phyloP scores from a whole-genome alignment of 495 filamentous ascomycete species.

The Thermothielavioides terrestris region DNA sequence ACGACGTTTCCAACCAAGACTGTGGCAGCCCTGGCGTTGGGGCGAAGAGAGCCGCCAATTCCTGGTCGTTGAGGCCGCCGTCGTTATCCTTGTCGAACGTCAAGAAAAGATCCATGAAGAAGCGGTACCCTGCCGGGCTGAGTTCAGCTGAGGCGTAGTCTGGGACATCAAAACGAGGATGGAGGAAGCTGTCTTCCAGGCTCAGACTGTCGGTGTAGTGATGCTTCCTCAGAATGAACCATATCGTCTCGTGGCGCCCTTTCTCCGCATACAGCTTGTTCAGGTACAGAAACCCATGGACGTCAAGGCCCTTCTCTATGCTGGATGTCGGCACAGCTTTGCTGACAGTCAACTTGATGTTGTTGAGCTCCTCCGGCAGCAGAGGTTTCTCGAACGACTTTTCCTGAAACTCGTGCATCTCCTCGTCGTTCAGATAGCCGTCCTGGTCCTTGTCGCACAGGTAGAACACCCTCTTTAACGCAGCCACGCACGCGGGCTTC shows the following conservation, averaged over 20 bases:
- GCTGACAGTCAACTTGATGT: constrained; percentile 77
- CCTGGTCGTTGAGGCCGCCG: constrained; percentile 77
- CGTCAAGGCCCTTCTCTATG: constrained; percentile 64
- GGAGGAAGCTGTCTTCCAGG: constrained; percentile 82
- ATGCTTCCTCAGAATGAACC: constrained; percentile 91
- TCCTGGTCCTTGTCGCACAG: constrained; percentile 94
- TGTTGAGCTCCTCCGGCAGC: constrained; percentile 65
- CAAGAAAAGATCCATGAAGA: constrained; percentile 94
- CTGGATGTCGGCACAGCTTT: constrained; percentile 56
- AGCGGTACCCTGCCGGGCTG: constrained; percentile 88
- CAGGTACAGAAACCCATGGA: constrained; percentile 72
- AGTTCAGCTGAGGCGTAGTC: constrained; percentile 86
- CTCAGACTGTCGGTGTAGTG: constrained; percentile 93
- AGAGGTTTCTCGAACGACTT: constrained; percentile 86
- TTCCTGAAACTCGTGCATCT: constrained; percentile 82
- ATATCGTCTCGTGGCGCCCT: constrained; percentile 95
- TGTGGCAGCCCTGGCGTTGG: constrained; percentile 83
- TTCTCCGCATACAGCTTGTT: constrained; percentile 97
- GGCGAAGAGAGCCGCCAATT: constrained; percentile 79
- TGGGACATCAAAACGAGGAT: constrained; percentile 89
- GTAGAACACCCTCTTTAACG: constrained; percentile 85
- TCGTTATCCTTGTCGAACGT: constrained; percentile 96
- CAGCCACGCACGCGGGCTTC: constrained; percentile 80
- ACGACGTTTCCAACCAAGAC: constrained; percentile 76
- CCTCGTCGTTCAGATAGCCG: constrained; percentile 82